Evolutionary conservation across 306 rosid species (phyloP).

Genomic region (Citrullus amarus): DNA sequence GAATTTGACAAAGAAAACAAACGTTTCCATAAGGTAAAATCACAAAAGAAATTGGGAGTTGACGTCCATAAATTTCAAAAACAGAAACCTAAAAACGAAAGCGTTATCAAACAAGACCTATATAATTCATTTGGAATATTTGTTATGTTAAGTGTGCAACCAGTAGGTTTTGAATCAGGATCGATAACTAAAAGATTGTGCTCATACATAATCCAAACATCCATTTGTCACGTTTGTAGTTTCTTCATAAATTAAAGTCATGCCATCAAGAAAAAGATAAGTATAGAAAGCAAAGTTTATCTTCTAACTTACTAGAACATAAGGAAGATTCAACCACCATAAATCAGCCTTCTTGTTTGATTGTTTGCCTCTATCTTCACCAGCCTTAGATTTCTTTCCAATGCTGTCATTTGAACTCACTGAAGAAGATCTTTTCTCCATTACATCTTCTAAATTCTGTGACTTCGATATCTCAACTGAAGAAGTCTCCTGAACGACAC

Average conservation of each 20-base stretch:
- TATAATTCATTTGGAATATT: not conserved
- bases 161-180: not conserved
- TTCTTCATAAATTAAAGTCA: not conserved
- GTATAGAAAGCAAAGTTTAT: not conserved
- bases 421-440: slow-evolving; percentile 16
- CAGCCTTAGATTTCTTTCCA: slow-evolving; percentile 15
- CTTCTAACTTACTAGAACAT: slow-evolving; percentile 55
- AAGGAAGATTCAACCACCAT: slow-evolving; percentile 76
- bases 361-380: slow-evolving; percentile 19
- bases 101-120: not conserved
- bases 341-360: slow-evolving; percentile 26
- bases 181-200: not conserved
- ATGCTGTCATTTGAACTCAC: slow-evolving; percentile 19
- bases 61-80: not conserved
- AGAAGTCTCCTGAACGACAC: slow-evolving; percentile 33
- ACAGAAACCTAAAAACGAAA: not conserved
- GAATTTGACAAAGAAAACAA: not conserved
- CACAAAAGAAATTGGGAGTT: not conserved
- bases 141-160: not conserved
- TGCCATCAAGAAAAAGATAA: not conserved
- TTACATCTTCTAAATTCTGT: slow-evolving; percentile 19
- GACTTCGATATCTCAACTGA: slow-evolving; percentile 26
- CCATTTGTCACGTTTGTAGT: not conserved
- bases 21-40: not conserved
- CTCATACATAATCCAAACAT: not conserved